phyloP scores from a whole-genome alignment of 2,329 filamentous ascomycete genomes.

The Graphilbum ipis-grandicollis region DNA sequence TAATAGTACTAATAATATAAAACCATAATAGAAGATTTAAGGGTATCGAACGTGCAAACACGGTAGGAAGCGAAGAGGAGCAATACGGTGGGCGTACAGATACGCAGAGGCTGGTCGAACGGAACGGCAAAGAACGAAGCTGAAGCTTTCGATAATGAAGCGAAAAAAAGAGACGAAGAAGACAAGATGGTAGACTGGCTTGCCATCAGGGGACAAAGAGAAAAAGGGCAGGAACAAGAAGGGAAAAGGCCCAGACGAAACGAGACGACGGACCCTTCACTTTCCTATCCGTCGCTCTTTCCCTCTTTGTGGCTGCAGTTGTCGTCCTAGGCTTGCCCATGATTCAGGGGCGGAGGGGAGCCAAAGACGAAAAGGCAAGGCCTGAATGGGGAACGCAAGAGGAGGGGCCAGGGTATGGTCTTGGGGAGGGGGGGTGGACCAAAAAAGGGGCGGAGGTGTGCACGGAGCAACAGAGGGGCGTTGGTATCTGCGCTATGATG shows the following conservation, averaged over 20 bases:
- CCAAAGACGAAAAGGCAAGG: slow-evolving; percentile 1
- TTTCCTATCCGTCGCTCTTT: slow-evolving; percentile 3
- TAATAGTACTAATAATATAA: no score
- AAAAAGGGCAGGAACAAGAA: slow-evolving; percentile 2
- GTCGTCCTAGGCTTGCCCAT: background rate
- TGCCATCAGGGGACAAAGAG: background rate
- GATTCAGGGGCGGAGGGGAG: slow-evolving; percentile 1
- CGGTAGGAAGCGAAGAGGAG: background rate
- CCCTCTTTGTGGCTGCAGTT: background rate
- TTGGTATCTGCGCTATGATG: no score
- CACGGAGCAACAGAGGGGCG: no score
- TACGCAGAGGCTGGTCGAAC: background rate
- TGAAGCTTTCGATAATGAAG: background rate
- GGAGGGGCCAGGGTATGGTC: background rate
- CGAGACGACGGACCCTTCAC: background rate
- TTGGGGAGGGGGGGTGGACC: background rate
- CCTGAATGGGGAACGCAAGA: no score
- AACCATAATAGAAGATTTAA: background rate
- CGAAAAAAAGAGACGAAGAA: slow-evolving; percentile 1
- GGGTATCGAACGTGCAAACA: slow-evolving; percentile 1
- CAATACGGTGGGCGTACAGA: background rate
- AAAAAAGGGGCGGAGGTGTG: slow-evolving; percentile 5
- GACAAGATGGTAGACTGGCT: background rate
- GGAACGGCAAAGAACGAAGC: background rate
- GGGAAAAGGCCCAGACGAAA: slow-evolving; percentile 3